Percentiles rank a stretch among this genome's conserved stretches.
Evolutionary conservation across 2,329 filamentous ascomycete genomes (phyloP).

Genomic region (Periconia sp.): DNA sequence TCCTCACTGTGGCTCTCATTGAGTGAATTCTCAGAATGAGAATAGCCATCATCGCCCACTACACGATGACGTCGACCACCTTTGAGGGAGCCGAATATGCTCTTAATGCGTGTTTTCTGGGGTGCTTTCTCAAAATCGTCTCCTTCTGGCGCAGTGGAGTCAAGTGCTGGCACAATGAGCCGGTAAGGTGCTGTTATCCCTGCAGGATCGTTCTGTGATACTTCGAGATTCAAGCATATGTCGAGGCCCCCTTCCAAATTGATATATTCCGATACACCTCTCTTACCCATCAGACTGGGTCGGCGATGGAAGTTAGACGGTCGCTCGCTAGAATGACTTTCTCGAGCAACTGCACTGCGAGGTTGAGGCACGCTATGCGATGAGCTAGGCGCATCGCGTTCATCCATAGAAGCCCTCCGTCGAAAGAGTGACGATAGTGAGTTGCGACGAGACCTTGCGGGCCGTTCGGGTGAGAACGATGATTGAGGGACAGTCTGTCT

Average conservation of each 20-base stretch:
- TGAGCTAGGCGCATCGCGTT: conserved; percentile 23
- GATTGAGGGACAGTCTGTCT: conserved; percentile 31
- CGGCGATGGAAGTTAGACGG: conserved; percentile 49
- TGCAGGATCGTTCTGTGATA: conserved; percentile 79
- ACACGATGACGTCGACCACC: conserved; percentile 21
- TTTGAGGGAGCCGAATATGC: conserved; percentile 31
- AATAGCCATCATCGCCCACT: conserved; percentile 38
- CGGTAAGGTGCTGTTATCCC: conserved; percentile 88
- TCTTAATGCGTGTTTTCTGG: conserved; percentile 26
- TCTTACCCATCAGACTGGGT: conserved; percentile 47
- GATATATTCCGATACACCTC: conserved; percentile 49
- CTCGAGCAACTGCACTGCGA: conserved; percentile 12
- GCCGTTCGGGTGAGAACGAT: conserved; percentile 39
- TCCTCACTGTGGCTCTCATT: conserved; percentile 31
- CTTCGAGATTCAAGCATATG: conserved; percentile 85
- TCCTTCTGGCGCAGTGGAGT: conserved; percentile 40
- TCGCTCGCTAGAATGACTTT: conserved; percentile 21
- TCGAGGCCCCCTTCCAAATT: conserved; percentile 84
- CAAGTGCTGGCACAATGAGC: conserved; percentile 77
- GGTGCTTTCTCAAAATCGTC: conserved; percentile 20
- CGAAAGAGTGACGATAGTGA: conserved; percentile 39
- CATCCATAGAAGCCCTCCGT: conserved; percentile 35
- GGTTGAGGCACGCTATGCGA: conserved; percentile 25
- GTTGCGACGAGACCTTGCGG: conserved; percentile 36
- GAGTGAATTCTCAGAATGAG: conserved; percentile 19